Conservation (phyloP, 1,284 basidiomycete species). For the Sanghuangporus sanghuang region DNA sequence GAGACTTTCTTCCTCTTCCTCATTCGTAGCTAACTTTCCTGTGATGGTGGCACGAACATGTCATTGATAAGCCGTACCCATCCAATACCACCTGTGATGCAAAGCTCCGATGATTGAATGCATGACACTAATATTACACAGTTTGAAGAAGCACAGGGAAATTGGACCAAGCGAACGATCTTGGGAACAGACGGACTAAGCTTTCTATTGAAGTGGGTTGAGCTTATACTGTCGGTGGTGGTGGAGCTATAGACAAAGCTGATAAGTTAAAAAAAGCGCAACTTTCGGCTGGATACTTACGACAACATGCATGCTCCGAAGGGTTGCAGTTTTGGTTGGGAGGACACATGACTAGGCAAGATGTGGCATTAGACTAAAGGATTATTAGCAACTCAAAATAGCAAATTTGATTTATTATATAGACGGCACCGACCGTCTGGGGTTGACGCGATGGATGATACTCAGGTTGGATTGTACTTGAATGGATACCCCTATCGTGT, state of each 20-base stretch:
- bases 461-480: slow-evolving; percentile 85
- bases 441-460: slow-evolving; percentile 47
- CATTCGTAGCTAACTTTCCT: slow-evolving; percentile 69
- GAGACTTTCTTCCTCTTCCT: slow-evolving; percentile 51
- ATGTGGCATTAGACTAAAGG: slow-evolving; percentile 23
- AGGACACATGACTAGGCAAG: slow-evolving; percentile 43
- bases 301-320: slow-evolving; percentile 71
- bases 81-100: background rate
- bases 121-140: background rate
- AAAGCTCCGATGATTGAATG: background rate
- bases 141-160: background rate
- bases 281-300: slow-evolving; percentile 40
- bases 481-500: slow-evolving; percentile 92
- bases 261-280: background rate
- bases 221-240: slow-evolving; percentile 38
- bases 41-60: slow-evolving; percentile 35
- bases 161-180: background rate
- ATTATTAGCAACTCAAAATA: no score
- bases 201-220: background rate
- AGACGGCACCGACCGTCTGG: no score
- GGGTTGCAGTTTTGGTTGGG: slow-evolving; percentile 61
- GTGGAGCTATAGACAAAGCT: slow-evolving; percentile 38
- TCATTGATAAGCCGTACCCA: background rate
- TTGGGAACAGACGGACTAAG: background rate
- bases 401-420: no score